Conservation (phyloP, 2,329 filamentous ascomycete species). For the Pyrenophora tritici-repentis region DNA sequence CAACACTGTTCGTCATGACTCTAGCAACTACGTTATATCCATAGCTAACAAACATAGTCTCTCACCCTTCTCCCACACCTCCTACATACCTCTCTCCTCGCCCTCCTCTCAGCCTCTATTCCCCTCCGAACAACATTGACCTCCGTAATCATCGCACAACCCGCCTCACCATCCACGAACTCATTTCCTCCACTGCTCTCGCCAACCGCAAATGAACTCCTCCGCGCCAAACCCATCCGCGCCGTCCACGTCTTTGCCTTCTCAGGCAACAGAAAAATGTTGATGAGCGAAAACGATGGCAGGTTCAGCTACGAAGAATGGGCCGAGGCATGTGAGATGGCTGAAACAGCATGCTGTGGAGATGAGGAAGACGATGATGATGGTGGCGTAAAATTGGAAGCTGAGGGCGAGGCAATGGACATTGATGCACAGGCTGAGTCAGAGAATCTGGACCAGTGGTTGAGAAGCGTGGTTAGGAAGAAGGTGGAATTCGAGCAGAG, state of each 20-base stretch:
- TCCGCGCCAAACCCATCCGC: slow-evolving; percentile 72
- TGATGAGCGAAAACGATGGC: slow-evolving; percentile 83
- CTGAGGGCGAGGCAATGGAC: slow-evolving; percentile 46
- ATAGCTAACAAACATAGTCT: slow-evolving; percentile 58
- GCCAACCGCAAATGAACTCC: slow-evolving; percentile 67
- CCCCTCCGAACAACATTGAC: slow-evolving; percentile 79
- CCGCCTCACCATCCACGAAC: slow-evolving; percentile 67
- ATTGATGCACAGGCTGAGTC: slow-evolving; percentile 40
- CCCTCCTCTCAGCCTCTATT: slow-evolving; percentile 80
- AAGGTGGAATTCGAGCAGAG: slow-evolving; percentile 49
- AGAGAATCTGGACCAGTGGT: slow-evolving; percentile 45
- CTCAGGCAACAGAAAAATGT: slow-evolving; percentile 66
- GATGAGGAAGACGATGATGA: slow-evolving; percentile 48
- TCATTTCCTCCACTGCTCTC: slow-evolving; percentile 52
- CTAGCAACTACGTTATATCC: slow-evolving; percentile 9
- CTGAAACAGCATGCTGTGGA: slow-evolving; percentile 67
- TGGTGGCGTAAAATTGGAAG: slow-evolving; percentile 36
- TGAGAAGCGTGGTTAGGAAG: slow-evolving; percentile 47
- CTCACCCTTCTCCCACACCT: slow-evolving; percentile 80
- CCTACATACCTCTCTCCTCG: slow-evolving; percentile 80
- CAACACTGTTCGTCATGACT: slow-evolving; percentile 57
- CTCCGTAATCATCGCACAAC: slow-evolving; percentile 79
- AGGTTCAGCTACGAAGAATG: slow-evolving; percentile 76
- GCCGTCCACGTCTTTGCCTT: slow-evolving; percentile 87
- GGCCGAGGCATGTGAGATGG: slow-evolving; percentile 70